Evolutionary conservation across 495 filamentous ascomycete genomes (phyloP).

Genomic region (Xylaria venustula): DNA sequence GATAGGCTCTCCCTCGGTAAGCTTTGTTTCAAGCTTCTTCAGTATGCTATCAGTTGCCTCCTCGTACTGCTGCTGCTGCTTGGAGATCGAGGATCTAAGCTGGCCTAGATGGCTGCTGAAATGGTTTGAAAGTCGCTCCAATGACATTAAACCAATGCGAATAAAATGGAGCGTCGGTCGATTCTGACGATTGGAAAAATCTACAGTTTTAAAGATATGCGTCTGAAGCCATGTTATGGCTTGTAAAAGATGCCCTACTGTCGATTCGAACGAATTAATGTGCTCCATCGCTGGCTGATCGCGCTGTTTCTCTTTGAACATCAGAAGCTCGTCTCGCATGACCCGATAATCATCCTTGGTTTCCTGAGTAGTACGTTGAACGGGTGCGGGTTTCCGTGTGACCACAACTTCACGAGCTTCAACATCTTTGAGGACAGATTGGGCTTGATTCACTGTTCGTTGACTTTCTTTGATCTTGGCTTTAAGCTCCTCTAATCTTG

Average conservation of each 20-base stretch:
- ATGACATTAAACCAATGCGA: neutral
- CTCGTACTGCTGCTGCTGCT: neutral
- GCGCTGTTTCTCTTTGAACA: neutral
- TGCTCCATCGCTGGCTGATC: neutral
- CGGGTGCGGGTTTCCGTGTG: neutral
- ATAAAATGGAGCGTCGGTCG: neutral
- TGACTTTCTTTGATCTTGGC: neutral
- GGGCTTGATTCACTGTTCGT: constrained; percentile 2
- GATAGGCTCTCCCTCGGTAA: neutral
- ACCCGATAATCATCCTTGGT: neutral
- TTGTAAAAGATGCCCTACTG: neutral
- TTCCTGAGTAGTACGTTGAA: neutral
- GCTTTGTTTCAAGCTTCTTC: neutral
- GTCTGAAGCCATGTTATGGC: neutral
- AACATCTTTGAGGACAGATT: constrained; percentile 1
- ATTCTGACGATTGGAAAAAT: neutral
- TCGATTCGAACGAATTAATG: neutral
- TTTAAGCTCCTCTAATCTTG: constrained; percentile 3
- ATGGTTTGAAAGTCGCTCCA: neutral
- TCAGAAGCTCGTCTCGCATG: neutral
- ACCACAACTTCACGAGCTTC: neutral
- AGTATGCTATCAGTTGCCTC: neutral
- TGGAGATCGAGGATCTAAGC: neutral
- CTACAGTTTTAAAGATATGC: neutral
- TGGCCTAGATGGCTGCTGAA: neutral